Percentiles rank a stretch among this genome's conserved stretches.
Conservation (phyloP, 257 asterid species). For the Nicotiana otophora region DNA sequence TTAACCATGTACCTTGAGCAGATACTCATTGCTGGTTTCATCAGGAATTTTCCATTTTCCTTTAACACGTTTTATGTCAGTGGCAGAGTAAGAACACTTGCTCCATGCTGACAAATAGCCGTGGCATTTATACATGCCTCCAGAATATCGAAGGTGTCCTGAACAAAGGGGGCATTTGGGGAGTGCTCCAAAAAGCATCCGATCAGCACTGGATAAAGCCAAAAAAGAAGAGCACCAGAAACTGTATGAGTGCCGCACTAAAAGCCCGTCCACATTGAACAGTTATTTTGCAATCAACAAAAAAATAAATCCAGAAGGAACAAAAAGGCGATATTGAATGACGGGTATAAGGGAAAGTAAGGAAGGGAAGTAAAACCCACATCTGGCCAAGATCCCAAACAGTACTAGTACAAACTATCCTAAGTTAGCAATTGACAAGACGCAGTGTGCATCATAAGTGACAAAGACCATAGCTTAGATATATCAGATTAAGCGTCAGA, state of each 20-base stretch:
- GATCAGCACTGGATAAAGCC: conserved; percentile 69
- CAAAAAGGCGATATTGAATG: not conserved
- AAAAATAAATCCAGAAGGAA: conserved; percentile 6
- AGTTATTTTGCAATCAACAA: not conserved
- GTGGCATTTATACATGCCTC: conserved; percentile 74
- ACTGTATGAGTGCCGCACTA: not conserved
- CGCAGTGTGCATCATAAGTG: not conserved
- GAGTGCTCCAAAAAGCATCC: conserved; percentile 92
- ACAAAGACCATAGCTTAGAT: not conserved
- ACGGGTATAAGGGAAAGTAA: not conserved
- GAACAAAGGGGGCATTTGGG: conserved; percentile 69
- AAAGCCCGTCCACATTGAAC: not conserved
- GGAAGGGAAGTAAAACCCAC: not conserved
- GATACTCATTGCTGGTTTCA: conserved; percentile 60
- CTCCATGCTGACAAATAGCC: conserved; percentile 92
- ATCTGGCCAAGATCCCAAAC: not conserved
- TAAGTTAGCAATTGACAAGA: not conserved
- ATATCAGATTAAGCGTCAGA: not conserved
- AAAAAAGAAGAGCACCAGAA: conserved; percentile 1
- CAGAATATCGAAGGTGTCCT: conserved; percentile 69
- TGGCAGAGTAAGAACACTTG: conserved; percentile 71
- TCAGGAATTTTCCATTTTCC: conserved; percentile 92
- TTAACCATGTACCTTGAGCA: conserved; percentile 55
- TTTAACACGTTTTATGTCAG: conserved; percentile 65
- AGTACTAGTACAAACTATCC: not conserved